These are phyloP conservation scores for Metarhizium rileyi DNA, from an alignment of 2,329 filamentous ascomycete species.

Conservation along the genomic window DNA sequence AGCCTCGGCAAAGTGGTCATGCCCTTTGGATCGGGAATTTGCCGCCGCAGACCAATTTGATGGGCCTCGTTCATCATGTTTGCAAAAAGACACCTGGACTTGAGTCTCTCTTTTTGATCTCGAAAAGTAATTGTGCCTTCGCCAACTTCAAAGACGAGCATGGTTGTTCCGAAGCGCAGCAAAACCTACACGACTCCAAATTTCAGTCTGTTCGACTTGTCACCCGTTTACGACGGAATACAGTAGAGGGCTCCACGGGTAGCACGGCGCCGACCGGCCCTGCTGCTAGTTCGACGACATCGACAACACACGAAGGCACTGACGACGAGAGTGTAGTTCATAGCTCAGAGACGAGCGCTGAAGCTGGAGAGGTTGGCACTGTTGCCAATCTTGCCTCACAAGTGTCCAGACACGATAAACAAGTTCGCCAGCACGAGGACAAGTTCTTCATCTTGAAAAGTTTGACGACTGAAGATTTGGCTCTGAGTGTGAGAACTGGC, in stretches of 20 bases:
- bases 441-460: constrained; percentile 86
- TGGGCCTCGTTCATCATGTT: constrained; percentile 84
- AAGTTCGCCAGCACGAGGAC: constrained; percentile 6
- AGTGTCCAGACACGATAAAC: background rate
- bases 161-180: constrained; percentile 66
- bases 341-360: constrained; percentile 9
- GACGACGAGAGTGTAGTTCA: background rate
- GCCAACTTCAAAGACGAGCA: constrained; percentile 84
- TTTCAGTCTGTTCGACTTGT: constrained; percentile 82
- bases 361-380: background rate
- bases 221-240: constrained; percentile 62
- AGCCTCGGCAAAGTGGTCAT: constrained; percentile 57
- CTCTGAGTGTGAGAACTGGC: constrained; percentile 75
- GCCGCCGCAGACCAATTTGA: constrained; percentile 70
- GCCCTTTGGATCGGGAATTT: constrained; percentile 95
- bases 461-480: constrained; percentile 80
- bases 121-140: constrained; percentile 95
- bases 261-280: constrained; percentile 46
- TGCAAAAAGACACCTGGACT: constrained; percentile 69
- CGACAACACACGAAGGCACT: background rate
- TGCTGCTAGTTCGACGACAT: constrained; percentile 12
- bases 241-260: constrained; percentile 35
- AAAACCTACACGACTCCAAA: constrained; percentile 79
- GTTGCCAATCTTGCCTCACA: background rate
- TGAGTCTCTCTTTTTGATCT: constrained; percentile 86